Base-by-base conservation (phyloP, 1,284 basidiomycete species). In the Ustilago vetiveriae region DNA sequence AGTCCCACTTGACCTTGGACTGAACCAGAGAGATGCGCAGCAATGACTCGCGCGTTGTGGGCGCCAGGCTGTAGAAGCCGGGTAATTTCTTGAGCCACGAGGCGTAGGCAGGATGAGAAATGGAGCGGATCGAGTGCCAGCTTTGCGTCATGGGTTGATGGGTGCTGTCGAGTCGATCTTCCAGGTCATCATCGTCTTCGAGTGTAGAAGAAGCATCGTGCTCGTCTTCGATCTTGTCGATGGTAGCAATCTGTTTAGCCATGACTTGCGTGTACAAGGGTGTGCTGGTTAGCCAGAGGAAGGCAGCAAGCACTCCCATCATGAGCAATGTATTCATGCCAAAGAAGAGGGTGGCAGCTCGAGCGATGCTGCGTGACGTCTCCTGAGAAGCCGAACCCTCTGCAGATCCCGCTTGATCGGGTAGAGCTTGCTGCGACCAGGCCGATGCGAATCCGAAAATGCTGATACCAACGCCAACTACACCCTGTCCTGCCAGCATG, bases 401-500 rank as follows among this genome's bases (percentile, higher is more conserved):
- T 0, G 51, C 42, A 29, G 53, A 45, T 1, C 36, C 37, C 33
- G 16, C 14, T 5, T 42, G 41, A 16, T 43, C 42, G 3, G 30
- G 43, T 3, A n/a, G 26, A 2, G 38, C 21, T 23, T 58, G 48
- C 53, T 62, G 60, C 14, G 63, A 70, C 60, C 66, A 73, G n/a
- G 74, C 72, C 2, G 74, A 71, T 2, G 60, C 56, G 19, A 79
- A 48, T 22, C 77, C 74, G 27, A 75, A 66, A 37, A 72, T 57
- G 45, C 72, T 70, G 42, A 77, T 72, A 3, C 65, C 67, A 19
- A 74, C 58, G 1, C 73, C 77, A 3, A 76, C 72, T 2, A 76
- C 40, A 23, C 77, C 77, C 51, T 79, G 77, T 7, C 75, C 75
- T 3, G 77, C 55, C 14, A 79, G 60, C 77, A 79, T 79, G 17